Evolutionary conservation across 225 moss, liverwort and hornwort genomes (phyloP).

Genomic region (Climacium dendroides): DNA sequence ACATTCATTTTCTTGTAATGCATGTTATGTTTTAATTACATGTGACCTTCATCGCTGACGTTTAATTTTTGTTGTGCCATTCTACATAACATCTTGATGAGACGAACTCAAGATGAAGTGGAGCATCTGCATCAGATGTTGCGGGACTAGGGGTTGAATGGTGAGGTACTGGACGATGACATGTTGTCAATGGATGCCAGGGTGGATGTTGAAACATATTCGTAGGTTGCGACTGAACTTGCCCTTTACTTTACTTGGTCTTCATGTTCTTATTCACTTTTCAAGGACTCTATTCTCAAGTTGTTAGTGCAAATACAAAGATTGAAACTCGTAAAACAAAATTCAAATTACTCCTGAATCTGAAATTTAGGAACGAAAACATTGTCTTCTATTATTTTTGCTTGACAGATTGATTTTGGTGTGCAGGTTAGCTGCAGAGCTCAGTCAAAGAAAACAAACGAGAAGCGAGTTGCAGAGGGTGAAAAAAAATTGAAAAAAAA

Average conservation of each 20-base stretch:
- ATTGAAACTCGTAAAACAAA: not conserved
- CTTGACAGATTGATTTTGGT: not conserved
- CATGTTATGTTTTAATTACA: rapidly evolving
- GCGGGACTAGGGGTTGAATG: rapidly evolving
- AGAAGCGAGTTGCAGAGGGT: not conserved
- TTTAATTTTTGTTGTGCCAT: not conserved
- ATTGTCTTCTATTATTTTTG: not conserved
- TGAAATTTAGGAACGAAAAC: not conserved
- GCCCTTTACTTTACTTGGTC: not conserved
- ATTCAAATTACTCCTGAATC: not conserved
- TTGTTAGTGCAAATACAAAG: not conserved
- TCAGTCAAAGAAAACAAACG: not conserved
- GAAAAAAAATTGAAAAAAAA: not conserved
- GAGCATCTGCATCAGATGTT: not conserved
- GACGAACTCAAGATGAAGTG: too few species aligned
- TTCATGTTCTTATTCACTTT: not conserved
- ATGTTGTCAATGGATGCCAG: too few species aligned
- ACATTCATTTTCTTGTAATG: too few species aligned
- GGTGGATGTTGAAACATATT: too few species aligned
- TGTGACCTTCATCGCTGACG: not conserved
- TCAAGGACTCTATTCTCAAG: not conserved
- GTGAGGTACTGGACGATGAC: too few species aligned
- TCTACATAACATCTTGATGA: not conserved
- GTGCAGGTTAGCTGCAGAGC: conserved; percentile 1
- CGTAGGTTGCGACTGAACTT: too few species aligned